A percentile compares a stretch with the other conserved stretches of the same genome.
Conservation (phyloP, 2,329 filamentous ascomycete species). For the Ophiostoma angusticollis region DNA sequence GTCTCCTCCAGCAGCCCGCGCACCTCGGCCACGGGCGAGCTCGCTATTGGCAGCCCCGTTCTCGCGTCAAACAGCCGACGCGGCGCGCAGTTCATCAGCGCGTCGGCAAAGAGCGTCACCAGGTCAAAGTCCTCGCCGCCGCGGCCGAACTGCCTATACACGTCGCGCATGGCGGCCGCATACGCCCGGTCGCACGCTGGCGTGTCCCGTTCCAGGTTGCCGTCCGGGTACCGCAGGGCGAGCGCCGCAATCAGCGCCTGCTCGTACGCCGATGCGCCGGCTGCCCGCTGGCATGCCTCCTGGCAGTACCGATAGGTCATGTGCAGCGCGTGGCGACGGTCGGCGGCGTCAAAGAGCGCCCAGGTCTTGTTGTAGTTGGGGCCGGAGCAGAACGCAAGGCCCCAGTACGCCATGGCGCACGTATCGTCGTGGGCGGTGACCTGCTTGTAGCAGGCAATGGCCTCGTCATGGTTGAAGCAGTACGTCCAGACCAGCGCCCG, state of each 20-base stretch:
- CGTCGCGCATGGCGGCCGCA: conserved; percentile 5
- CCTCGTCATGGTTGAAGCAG: conserved; percentile 65
- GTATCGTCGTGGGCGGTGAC: conserved; percentile 40
- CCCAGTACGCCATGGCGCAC: conserved; percentile 57
- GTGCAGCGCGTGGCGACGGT: conserved; percentile 26
- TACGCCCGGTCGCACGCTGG: conserved; percentile 1
- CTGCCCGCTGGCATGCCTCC: not conserved
- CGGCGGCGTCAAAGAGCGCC: conserved; percentile 52
- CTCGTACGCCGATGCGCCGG: conserved; percentile 2
- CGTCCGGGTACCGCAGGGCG: conserved; percentile 2
- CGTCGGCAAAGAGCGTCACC: conserved; percentile 5
- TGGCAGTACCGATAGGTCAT: conserved; percentile 1
- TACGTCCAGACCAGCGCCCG: conserved; percentile 63
- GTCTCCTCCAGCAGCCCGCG: conserved; percentile 47
- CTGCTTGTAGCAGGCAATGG: conserved; percentile 48
- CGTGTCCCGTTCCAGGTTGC: conserved; percentile 1
- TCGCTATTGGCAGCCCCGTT: conserved; percentile 31
- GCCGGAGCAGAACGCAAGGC: conserved; percentile 55
- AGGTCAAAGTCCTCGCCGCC: conserved; percentile 2
- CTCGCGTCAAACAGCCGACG: conserved; percentile 32
- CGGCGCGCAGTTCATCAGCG: conserved; percentile 33
- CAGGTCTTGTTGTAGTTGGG: conserved; percentile 71
- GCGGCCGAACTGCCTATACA: not conserved
- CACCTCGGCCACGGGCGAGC: conserved; percentile 35
- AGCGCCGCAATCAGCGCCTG: conserved; percentile 4